phyloP scores from a whole-genome alignment of 805 yeast species.

The Komagataella ulmi region DNA sequence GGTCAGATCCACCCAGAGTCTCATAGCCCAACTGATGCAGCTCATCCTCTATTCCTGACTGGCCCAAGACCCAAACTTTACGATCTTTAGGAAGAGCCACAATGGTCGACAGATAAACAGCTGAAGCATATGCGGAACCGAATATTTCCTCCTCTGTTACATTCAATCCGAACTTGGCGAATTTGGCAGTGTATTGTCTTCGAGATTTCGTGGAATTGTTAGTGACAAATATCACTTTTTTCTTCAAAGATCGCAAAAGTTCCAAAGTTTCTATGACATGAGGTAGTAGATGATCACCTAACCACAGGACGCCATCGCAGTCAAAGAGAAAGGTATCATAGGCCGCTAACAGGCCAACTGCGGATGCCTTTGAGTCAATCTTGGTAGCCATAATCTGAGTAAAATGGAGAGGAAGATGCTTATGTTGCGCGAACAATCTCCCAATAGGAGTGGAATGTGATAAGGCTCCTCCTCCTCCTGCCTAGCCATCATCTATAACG shows the following conservation, averaged over 20 bases:
- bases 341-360: constrained; percentile 37
- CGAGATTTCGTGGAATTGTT: constrained; percentile 93
- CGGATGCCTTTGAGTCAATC: constrained; percentile 32
- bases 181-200: constrained; percentile 60
- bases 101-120: constrained; percentile 71
- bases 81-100: constrained; percentile 57
- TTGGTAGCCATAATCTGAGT: constrained; percentile 29
- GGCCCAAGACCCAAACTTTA: constrained; percentile 87
- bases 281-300: constrained; percentile 74
- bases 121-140: constrained; percentile 86
- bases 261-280: constrained; percentile 63
- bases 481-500: neutral
- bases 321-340: constrained; percentile 88
- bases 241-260: constrained; percentile 37
- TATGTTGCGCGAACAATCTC: neutral
- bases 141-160: constrained; percentile 57
- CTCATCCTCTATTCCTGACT: constrained; percentile 74
- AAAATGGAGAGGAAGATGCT: neutral
- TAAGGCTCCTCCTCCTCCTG: neutral
- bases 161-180: constrained; percentile 42
- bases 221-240: constrained; percentile 79
- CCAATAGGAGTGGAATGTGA: neutral
- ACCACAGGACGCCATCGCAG: constrained; percentile 97
- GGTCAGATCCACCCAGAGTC: constrained; percentile 77
- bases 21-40: constrained; percentile 59